Evolutionary conservation across 257 asterid genomes (phyloP), one percentile per base, ranked within the genome.

Genomic region (Linderniella brevidens): DNA sequence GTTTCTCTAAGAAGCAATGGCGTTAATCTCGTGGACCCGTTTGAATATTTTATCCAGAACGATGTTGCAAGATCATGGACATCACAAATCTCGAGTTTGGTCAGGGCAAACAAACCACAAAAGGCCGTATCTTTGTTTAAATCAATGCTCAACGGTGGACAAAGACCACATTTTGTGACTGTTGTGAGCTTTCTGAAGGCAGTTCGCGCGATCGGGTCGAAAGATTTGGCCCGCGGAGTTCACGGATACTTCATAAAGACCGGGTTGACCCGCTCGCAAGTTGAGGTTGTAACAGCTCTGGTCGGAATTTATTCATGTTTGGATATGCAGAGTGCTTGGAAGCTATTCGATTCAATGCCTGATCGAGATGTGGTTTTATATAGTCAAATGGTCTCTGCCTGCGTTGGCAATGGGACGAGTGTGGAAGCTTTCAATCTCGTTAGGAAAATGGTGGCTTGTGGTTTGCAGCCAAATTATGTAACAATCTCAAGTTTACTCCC

Each of bases 301-400:
- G 62, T 81, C 38, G 85, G 90, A 19, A 61, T 69, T 59, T 74
- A 86, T 69, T 63, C 88, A 58, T 35, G n/a, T 54, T 76, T 69
- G 77, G 84, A 76, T 55, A 63, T 68, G 74, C 52, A 20, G 25
- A 17, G 17, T 49, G 76, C 72, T 2, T 56, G 68, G 68, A 58
- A 64, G 55, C 37, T 81, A 25, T 86, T 78, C 63, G 50, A 55
- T 50, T 51, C 51, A 19, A 59, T 70, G 5, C 58, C 57, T 17
- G 15, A 55, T 32, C 73, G 62, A 61, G 96, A 85, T 51, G 67
- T 81, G 46, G 56, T 85, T 60, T 57, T 72, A 68, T 81, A 82
- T 68, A 81, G 82, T 41, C 79, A 87, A 8, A 70, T 78, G 88
- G 57, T 75, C 59, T 78, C 82, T 0, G 80, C 85, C n/a, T 70